A percentile compares a stretch with the other conserved stretches of the same genome.
Conservation (phyloP, 202 grass and related monocot genomes). For the Saccharum hybrid region DNA sequence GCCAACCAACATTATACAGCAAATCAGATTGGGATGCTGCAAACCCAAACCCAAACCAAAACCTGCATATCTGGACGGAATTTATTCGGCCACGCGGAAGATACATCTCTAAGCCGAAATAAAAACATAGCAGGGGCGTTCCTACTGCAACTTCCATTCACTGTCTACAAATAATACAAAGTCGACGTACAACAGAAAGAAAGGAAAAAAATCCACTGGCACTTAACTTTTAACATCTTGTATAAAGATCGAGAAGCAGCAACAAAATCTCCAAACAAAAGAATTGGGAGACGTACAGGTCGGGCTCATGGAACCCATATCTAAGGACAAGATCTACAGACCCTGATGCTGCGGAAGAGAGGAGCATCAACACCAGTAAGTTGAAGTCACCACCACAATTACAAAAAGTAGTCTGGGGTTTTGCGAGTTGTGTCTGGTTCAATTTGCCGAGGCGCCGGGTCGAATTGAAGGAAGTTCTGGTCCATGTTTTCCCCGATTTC, state of each 20-base stretch:
- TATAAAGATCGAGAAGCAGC: conserved; percentile 46
- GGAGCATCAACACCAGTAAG: conserved; percentile 53
- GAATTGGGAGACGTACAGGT: conserved; percentile 53
- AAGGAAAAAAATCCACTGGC: conserved; percentile 20
- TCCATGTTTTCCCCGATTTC: conserved; percentile 96
- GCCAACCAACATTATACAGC: neutral
- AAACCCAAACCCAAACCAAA: neutral
- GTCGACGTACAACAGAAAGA: conserved; percentile 28
- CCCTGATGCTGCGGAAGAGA: conserved; percentile 25
- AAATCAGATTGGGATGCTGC: neutral
- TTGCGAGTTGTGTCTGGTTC: conserved; percentile 91
- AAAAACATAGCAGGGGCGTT: conserved; percentile 10
- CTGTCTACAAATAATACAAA: conserved; percentile 50
- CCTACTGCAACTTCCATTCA: conserved; percentile 44
- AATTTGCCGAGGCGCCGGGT: conserved; percentile 89
- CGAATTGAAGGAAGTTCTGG: conserved; percentile 96
- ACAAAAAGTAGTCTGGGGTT: conserved; percentile 96
- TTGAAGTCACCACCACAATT: conserved; percentile 61
- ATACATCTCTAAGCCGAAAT: neutral
- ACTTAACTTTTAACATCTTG: conserved; percentile 39
- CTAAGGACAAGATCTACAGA: conserved; percentile 61
- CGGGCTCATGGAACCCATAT: conserved; percentile 18
- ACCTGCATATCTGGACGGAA: neutral
- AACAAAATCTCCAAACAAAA: conserved; percentile 65
- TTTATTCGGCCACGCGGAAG: conserved; percentile 32